Evolutionary conservation across 306 rosid species (phyloP), one percentile per base, ranked within the genome.

Genomic region (Psophocarpus tetragonolobus): DNA sequence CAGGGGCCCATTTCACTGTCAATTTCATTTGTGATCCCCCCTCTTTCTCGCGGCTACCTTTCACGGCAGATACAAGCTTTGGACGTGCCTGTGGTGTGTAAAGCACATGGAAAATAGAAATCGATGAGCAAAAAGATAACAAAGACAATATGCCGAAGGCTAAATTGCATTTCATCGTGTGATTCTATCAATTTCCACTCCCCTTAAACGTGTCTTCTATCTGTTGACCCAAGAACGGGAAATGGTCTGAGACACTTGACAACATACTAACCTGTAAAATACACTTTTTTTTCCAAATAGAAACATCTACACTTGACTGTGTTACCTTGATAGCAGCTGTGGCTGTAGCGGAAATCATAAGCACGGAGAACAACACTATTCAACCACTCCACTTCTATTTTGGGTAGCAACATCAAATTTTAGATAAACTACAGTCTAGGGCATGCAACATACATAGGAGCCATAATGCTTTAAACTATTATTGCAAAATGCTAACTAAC

Each of bases 1-100:
- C 96, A 7, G 96, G 85, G 29, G 97, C 94, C 97, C 98, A 94
- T 62, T 84, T 86, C 68, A 94, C 98, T 1, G 85, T 81, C 56
- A 87, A 72, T 73, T 86, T 94, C 71, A 32, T 71, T 0, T 33
- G 80, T 24, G 69, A 32, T 45, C 71, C 78, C 18, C 84, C 85
- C 9, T 65, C 79, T 75, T 84, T 88, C 80, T 80, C 91, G 45
- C 96, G 89, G 79, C 88, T 84, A 75, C 96, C 98, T 80, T 92
- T 94, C 88, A 94, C 82, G 8, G 98, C 97, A 30, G 98, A 87
- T 48, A 88, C 84, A 65, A 84, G 94, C 80, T 84, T 86, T 71
- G 5, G 6, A 75, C 94, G 88, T 80, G 81, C 65, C 96, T 92
- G 88, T 41, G 58, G 74, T 41, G 68, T 33, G 70, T 36, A 71